Base-by-base conservation (phyloP, 2,329 filamentous ascomycete genomes). In the Aspergillus hiratsukae region DNA sequence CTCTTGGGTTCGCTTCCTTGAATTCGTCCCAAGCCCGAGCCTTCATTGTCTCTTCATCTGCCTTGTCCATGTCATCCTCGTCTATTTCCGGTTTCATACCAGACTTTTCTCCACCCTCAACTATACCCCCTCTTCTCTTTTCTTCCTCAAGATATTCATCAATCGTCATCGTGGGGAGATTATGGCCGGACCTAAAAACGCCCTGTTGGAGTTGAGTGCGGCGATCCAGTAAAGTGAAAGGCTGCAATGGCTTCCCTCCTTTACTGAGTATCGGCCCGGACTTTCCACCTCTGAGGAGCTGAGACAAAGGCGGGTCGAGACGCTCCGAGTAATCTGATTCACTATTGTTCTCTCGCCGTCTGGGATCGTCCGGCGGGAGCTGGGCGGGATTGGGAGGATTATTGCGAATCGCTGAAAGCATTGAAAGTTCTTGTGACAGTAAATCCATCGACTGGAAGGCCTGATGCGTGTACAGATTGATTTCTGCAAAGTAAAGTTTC, bases 81-180 rank as follows among this genome's bases (percentile, higher is more conserved):
- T 99, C 89, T 5, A 89, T 83, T 71, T 91, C 87, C 1, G 86
- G 83, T 61, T 81, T 80, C 27, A 84, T 77, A 17, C 83, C 84
- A 64, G 86, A 89, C 62, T 87, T 84, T 66, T 89, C 89, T 19
- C 92, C 92, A 29, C 92, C 94, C 69, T 97, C 89, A 54, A 97
- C 90, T 57, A 99, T 92, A 21, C 90, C 90, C 17, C 94, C 94
- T 60, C 89, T 81, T 63, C 84, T 83, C 68, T 83, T 83, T 77
- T 97, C 94, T 74, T 97, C 93, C 52, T 95, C 94, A 17, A 99
- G 80, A 69, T 97, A 99, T 76, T 99, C 94, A 65, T 99, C 94
- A 59, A 99, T 97, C 1, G 86, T 90, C 94, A 99, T 97, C 3
- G 94, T 97, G 0, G 94, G 94, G 57, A 99, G 77, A 74, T 90